Evolutionary conservation across 1,139 yeast species (phyloP).

Genomic region (Hansenula sp.): DNA sequence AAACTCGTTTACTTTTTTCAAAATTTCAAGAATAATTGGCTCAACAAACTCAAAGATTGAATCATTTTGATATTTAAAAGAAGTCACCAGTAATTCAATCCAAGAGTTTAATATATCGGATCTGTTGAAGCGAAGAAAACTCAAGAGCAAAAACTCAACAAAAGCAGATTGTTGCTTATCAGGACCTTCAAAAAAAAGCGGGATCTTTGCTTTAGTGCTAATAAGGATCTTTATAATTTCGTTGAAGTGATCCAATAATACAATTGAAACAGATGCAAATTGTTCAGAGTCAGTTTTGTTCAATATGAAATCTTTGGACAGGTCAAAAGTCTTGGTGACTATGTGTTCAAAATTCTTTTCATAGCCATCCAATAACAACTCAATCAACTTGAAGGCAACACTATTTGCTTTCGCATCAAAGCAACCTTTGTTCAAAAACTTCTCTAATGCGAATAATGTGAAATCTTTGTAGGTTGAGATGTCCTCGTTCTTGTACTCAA

Average conservation of each 20-base stretch:
- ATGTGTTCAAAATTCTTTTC: constrained; percentile 46
- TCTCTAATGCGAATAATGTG: constrained; percentile 41
- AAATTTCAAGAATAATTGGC: constrained; percentile 14
- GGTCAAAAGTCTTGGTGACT: constrained; percentile 27
- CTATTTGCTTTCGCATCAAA: constrained; percentile 30
- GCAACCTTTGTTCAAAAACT: constrained; percentile 33
- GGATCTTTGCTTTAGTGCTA: constrained; percentile 3
- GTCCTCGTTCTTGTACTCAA: constrained; percentile 37
- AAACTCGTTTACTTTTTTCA: constrained; percentile 16
- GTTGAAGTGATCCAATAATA: constrained; percentile 18
- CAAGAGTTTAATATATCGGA: constrained; percentile 16
- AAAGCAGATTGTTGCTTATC: constrained; percentile 8
- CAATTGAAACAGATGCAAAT: constrained; percentile 16
- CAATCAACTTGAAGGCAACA: constrained; percentile 37
- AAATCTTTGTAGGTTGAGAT: constrained; percentile 62
- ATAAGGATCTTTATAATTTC: constrained; percentile 15
- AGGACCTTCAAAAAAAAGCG: neutral
- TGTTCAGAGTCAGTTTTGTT: constrained; percentile 4
- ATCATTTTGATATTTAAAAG: constrained; percentile 20
- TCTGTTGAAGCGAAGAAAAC: constrained; percentile 17
- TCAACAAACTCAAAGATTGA: constrained; percentile 19
- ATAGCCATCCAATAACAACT: constrained; percentile 47
- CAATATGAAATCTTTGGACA: constrained; percentile 27
- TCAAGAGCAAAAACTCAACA: constrained; percentile 17
- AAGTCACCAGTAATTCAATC: constrained; percentile 16